Evolutionary conservation across 2,329 filamentous ascomycete species (phyloP).

Genomic region (Neofusicoccum ribis): DNA sequence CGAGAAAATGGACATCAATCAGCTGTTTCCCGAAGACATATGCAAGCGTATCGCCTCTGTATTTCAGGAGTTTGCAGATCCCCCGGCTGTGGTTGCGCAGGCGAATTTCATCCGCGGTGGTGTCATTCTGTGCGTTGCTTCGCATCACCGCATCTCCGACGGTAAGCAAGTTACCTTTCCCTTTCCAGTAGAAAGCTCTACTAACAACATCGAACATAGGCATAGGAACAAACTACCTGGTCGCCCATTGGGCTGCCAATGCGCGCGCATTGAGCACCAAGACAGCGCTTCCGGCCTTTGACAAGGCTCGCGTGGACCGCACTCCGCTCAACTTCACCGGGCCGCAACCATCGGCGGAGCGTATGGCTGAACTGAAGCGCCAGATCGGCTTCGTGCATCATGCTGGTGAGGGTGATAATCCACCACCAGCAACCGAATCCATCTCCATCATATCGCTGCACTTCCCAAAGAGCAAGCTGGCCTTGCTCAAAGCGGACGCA

Average conservation of each 20-base stretch:
- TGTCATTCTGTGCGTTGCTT: slow-evolving; percentile 28
- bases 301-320: slow-evolving; percentile 10
- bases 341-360: neutral
- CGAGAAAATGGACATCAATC: slow-evolving; percentile 8
- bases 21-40: slow-evolving; percentile 19
- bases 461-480: slow-evolving; percentile 11
- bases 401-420: neutral
- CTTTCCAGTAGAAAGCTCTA: neutral
- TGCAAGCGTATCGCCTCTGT: slow-evolving; percentile 1
- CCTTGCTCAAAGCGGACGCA: slow-evolving; percentile 14
- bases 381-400: neutral
- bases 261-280: slow-evolving; percentile 23
- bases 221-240: slow-evolving; percentile 29
- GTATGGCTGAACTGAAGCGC: neutral
- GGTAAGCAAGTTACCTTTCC: neutral
- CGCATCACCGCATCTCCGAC: slow-evolving; percentile 29
- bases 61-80: slow-evolving; percentile 1
- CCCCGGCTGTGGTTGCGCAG: slow-evolving; percentile 25
- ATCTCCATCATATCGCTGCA: neutral
- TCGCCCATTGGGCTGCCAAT: slow-evolving; percentile 30
- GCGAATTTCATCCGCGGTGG: slow-evolving; percentile 32
- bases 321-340: neutral
- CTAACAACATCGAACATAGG: neutral
- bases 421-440: neutral
- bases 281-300: slow-evolving; percentile 18